Evolutionary conservation across 352 stramenopile genomes (phyloP).

Genomic region (Peronospora farinosa): DNA sequence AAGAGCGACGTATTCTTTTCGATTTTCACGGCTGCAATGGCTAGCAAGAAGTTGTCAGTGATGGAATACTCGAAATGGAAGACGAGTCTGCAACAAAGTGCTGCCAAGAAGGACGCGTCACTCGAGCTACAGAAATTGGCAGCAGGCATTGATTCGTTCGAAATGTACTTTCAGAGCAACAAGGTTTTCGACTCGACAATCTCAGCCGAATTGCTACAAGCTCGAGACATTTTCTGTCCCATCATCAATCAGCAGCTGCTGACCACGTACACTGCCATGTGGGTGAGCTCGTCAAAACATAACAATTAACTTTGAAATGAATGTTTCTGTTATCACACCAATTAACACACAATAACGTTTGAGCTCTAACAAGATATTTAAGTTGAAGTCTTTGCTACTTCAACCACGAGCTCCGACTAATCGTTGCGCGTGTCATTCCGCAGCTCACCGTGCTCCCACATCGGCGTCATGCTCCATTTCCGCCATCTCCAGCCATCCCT

Average conservation of each 20-base stretch:
- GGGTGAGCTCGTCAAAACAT: conserved; percentile 15
- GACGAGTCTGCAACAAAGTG: conserved; percentile 22
- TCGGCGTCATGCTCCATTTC: conserved; percentile 21
- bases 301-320: background rate
- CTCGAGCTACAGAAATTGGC: conserved; percentile 53
- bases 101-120: conserved; percentile 21
- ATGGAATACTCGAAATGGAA: conserved; percentile 43
- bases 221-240: conserved; percentile 38
- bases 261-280: conserved; percentile 36
- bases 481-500: conserved; percentile 4
- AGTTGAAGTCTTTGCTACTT: conserved; percentile 18
- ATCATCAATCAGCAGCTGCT: conserved; percentile 36
- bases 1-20: conserved; percentile 46
- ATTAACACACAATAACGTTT: background rate
- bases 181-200: conserved; percentile 57
- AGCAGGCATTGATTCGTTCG: conserved; percentile 55
- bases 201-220: conserved; percentile 38
- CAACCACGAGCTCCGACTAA: conserved; percentile 4
- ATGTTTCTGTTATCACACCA: background rate
- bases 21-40: conserved; percentile 30
- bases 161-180: conserved; percentile 55
- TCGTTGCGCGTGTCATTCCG: conserved; percentile 8
- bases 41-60: conserved; percentile 20
- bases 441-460: conserved; percentile 1
- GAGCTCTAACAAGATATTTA: background rate